Evolutionary conservation across 2,329 filamentous ascomycete species (phyloP).

Genomic region (Penicillium brevicompactum): DNA sequence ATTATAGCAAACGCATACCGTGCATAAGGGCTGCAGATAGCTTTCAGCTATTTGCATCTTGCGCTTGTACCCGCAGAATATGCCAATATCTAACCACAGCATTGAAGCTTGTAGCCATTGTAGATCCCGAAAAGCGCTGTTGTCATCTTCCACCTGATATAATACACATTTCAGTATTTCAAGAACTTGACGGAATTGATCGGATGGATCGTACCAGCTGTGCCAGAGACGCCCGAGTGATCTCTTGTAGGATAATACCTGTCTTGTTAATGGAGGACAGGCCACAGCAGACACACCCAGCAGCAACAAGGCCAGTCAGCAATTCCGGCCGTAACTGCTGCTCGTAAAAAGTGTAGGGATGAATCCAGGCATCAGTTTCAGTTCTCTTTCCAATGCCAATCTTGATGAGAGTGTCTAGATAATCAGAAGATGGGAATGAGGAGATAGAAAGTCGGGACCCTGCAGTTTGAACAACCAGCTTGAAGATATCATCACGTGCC

Average conservation of each 20-base stretch:
- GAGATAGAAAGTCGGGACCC: constrained; percentile 16
- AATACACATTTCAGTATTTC: neutral
- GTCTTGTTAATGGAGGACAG: constrained; percentile 17
- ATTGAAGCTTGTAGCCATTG: constrained; percentile 19
- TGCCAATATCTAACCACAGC: constrained; percentile 19
- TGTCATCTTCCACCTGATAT: constrained; percentile 17
- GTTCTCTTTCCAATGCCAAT: constrained; percentile 17
- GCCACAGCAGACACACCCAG: constrained; percentile 19
- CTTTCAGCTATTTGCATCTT: constrained; percentile 21
- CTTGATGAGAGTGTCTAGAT: constrained; percentile 20
- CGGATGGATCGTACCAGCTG: constrained; percentile 8
- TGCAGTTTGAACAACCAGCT: constrained; percentile 13
- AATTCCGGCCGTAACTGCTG: constrained; percentile 15
- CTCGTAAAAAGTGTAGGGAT: constrained; percentile 17
- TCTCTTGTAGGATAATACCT: constrained; percentile 18
- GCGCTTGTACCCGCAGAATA: constrained; percentile 16
- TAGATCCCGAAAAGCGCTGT: constrained; percentile 17
- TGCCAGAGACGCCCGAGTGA: constrained; percentile 12
- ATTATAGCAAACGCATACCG: neutral
- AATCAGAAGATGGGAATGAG: constrained; percentile 17
- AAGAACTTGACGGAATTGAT: neutral
- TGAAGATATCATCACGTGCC: constrained; percentile 17
- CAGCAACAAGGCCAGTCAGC: constrained; percentile 12
- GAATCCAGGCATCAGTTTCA: constrained; percentile 19
- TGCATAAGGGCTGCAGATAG: constrained; percentile 17